Conservation (phyloP, 1,139 yeast species). For the Pichia sp. region DNA sequence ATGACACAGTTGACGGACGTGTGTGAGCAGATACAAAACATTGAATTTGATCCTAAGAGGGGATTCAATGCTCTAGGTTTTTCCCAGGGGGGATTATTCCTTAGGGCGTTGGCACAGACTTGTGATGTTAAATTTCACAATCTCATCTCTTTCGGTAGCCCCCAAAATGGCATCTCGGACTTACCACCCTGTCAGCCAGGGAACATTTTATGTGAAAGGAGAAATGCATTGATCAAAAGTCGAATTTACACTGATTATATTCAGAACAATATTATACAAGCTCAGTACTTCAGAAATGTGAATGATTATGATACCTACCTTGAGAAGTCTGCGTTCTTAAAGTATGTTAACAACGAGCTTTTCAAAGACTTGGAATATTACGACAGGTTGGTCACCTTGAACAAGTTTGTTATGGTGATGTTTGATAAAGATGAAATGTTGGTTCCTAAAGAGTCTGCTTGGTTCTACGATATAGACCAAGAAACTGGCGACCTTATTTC, state of each 20-base stretch:
- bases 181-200: conserved; percentile 53
- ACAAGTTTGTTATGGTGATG: conserved; percentile 54
- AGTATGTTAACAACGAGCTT: conserved; percentile 62
- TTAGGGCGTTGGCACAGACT: conserved; percentile 65
- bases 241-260: conserved; percentile 60
- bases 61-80: conserved; percentile 79
- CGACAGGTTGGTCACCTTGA: conserved; percentile 41
- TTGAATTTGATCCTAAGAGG: conserved; percentile 25
- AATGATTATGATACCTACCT: conserved; percentile 29
- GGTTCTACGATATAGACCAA: conserved; percentile 55
- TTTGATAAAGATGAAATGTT: conserved; percentile 62
- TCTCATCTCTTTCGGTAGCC: conserved; percentile 74
- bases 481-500: conserved; percentile 41
- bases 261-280: conserved; percentile 60
- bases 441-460: conserved; percentile 72
- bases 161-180: conserved; percentile 74
- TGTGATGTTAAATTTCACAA: conserved; percentile 45
- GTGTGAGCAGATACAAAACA: conserved; percentile 32
- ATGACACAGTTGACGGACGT: conserved; percentile 40
- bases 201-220: conserved; percentile 59
- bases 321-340: conserved; percentile 37
- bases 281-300: conserved; percentile 70
- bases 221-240: conserved; percentile 50
- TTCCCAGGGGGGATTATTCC: conserved; percentile 77
- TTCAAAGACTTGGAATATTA: conserved; percentile 35